These are phyloP conservation scores for Coemansia sp. DNA, from an alignment of 192 early-diverging fungal species.

Conservation along the genomic window DNA sequence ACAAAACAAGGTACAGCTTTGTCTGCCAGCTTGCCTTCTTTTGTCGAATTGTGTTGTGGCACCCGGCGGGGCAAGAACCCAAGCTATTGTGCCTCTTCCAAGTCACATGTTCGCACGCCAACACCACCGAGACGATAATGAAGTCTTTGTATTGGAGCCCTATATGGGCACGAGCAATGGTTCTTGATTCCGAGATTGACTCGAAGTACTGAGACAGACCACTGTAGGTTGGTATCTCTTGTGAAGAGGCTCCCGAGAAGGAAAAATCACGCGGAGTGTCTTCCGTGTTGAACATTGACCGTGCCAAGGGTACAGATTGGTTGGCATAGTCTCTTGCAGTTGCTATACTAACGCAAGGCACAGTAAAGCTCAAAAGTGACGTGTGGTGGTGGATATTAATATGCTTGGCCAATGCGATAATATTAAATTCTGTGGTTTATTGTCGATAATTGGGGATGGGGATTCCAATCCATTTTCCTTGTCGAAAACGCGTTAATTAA, in stretches of 20 bases:
- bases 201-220: not conserved
- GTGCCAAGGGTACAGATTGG: not conserved
- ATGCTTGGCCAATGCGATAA: not conserved
- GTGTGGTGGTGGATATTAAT: not conserved
- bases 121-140: not conserved
- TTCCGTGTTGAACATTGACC: not conserved
- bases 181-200: not conserved
- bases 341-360: not conserved
- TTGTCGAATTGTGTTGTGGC: not conserved
- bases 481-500: not conserved
- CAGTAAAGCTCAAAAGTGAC: not conserved
- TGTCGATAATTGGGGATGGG: slow-evolving; percentile 2
- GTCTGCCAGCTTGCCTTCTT: not conserved
- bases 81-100: not conserved
- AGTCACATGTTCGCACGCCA: not conserved
- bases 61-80: not conserved
- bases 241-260: not conserved
- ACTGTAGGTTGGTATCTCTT: too few relatives aligned
- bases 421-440: not conserved
- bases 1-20: not conserved
- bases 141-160: too few relatives aligned
- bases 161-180: too few relatives aligned
- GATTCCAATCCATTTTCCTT: not conserved
- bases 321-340: not conserved
- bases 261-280: not conserved